Base-by-base conservation (phyloP, 2,329 filamentous ascomycete genomes). In the Westerdykella ornata region DNA sequence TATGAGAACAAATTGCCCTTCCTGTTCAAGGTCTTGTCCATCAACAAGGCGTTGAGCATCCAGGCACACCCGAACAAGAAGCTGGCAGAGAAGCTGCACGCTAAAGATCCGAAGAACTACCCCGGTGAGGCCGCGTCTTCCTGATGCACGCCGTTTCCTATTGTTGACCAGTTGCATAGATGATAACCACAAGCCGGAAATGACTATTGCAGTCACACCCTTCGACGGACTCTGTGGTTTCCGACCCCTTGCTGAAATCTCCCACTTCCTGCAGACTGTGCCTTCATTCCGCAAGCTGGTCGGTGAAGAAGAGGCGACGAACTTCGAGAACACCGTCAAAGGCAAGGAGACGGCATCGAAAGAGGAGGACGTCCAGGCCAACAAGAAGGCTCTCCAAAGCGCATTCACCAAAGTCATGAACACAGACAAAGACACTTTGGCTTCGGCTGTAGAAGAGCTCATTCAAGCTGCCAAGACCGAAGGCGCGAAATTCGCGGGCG, bases 141-240 rank as follows among this genome's bases (percentile, higher is more conserved):
- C 22, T 16, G 7, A 29, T 14, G 3, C 13, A 37, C 5, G 30
- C 20, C 33, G 18, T 16, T 37, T 26, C 8, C 14, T 8, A 26
- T 26, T 22, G 16, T 54, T 58, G 15, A 60, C 31, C 5, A 9
- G 5, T n/a, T 17, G n/a, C 16, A n/a, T 32, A 53, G 51, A 98
- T 73, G 90, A 97, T 72, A 98, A 98, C 72, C 92, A 98, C 75
- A 98, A 98, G 72, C 92, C 92, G 26, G 92, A 98, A 70, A 98
- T 98, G 92, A 89, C 92, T 48, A 95, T 98, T 66, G 92, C 92
- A 47, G 84, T 98, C 57, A 97, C 92, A 1, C 84, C 88, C 0
- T 98, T 98, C 53, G 90, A 97, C 63, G 92, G 92, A 1, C 78
- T 98, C 26, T 98, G 92, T 59, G 92, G 92, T 26, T 98, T 98